Percentiles rank a stretch among this genome's conserved stretches.
phyloP scores from a whole-genome alignment of 768 basidiomycete species.

The Mycena vulgaris region DNA sequence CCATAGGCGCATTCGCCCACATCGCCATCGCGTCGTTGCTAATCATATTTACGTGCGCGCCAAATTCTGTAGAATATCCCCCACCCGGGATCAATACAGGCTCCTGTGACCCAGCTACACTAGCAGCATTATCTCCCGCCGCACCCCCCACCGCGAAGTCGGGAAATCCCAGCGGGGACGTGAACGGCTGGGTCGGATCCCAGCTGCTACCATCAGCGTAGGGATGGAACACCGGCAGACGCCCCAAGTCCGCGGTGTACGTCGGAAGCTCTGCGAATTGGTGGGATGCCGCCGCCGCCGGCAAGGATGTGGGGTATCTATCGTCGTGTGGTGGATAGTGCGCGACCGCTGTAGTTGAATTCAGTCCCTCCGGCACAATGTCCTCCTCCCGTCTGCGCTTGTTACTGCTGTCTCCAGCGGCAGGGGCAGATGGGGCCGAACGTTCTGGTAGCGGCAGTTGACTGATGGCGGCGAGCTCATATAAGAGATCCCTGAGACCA shows the following conservation, averaged over 20 bases:
- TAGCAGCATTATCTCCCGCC: neutral
- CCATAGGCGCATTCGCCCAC: conserved; percentile 12
- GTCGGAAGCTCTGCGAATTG: conserved; percentile 10
- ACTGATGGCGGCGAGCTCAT: conserved; percentile 26
- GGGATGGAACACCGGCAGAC: neutral
- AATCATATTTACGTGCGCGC: conserved; percentile 18
- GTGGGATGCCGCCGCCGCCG: too few species aligned
- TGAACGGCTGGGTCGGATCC: conserved; percentile 20
- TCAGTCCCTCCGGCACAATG: too few species aligned
- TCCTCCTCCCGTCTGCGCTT: conserved; percentile 1
- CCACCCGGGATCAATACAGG: neutral
- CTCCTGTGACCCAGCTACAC: neutral
- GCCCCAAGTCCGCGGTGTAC: conserved; percentile 21
- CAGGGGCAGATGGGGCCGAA: neutral
- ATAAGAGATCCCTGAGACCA: conserved; percentile 25
- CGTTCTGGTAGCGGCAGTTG: conserved; percentile 24
- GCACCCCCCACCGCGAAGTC: conserved; percentile 1
- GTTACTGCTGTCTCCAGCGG: neutral
- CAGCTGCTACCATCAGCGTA: neutral
- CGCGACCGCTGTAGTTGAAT: neutral
- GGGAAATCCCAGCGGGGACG: conserved; percentile 14
- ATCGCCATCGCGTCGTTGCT: neutral
- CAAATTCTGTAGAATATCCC: neutral
- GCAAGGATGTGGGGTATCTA: too few species aligned
- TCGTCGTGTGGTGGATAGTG: neutral